phyloP scores from a whole-genome alignment of 2,329 filamentous ascomycete species.

The Venturia aucupariae region DNA sequence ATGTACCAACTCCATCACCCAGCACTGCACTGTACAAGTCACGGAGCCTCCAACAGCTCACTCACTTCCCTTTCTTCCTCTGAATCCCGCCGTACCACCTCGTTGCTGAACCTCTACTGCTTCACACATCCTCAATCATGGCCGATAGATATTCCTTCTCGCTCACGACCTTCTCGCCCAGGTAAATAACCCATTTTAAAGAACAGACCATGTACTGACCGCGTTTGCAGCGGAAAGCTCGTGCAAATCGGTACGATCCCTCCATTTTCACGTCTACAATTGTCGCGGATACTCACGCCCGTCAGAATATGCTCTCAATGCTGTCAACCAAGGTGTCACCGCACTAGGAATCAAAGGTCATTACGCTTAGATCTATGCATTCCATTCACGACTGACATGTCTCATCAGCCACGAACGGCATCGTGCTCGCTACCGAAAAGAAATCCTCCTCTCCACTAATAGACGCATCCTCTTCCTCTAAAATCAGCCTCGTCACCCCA shows the following conservation, averaged over 20 bases:
- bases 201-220: slow-evolving; percentile 35
- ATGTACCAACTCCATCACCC: not conserved
- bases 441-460: slow-evolving; percentile 97
- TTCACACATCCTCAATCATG: slow-evolving; percentile 48
- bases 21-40: not conserved
- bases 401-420: slow-evolving; percentile 80
- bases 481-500: slow-evolving; percentile 95
- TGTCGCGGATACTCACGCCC: slow-evolving; percentile 15
- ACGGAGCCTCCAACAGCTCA: not conserved
- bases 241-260: slow-evolving; percentile 76
- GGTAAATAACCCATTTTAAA: slow-evolving; percentile 49
- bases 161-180: slow-evolving; percentile 97
- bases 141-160: slow-evolving; percentile 99
- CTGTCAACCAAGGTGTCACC: slow-evolving; percentile 98
- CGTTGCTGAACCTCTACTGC: not conserved
- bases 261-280: not conserved
- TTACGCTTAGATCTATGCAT: slow-evolving; percentile 1
- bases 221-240: slow-evolving; percentile 73
- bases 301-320: slow-evolving; percentile 95
- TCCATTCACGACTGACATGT: slow-evolving; percentile 1
- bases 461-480: slow-evolving; percentile 88
- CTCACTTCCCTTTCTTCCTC: not conserved
- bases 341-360: slow-evolving; percentile 96
- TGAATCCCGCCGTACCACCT: not conserved
- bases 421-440: slow-evolving; percentile 98